A percentile compares a stretch with the other conserved stretches of the same genome.
These are phyloP conservation scores for Yarrowia sp. DNA, from an alignment of 805 yeast species.

Conservation along the genomic window DNA sequence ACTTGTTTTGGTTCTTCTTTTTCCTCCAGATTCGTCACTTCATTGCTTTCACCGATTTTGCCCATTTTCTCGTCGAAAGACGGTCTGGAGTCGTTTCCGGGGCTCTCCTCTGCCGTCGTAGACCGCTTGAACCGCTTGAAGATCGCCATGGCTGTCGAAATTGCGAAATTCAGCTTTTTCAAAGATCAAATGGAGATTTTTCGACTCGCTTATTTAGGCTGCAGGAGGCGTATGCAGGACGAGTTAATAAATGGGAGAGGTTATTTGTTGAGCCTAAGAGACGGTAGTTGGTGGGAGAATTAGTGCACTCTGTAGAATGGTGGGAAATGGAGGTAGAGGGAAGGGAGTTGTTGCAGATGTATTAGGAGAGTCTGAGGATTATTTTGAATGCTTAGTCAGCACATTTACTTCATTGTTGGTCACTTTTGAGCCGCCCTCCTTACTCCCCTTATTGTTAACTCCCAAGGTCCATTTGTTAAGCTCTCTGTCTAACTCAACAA, in stretches of 20 bases:
- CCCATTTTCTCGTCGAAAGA: background rate
- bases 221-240: background rate
- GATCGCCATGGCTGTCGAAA: background rate
- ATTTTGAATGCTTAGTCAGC: too few species aligned
- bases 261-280: background rate
- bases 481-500: too few species aligned
- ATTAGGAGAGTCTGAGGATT: too few species aligned
- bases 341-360: background rate
- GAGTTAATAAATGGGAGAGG: background rate
- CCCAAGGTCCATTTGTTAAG: too few species aligned
- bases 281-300: background rate
- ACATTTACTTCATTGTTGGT: too few species aligned
- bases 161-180: too few species aligned
- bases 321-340: background rate
- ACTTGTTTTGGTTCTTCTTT: too few species aligned
- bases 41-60: background rate
- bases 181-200: constrained; percentile 4
- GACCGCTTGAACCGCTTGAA: constrained; percentile 1
- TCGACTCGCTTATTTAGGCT: constrained; percentile 9
- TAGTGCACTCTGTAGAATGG: background rate
- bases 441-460: too few species aligned
- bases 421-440: too few species aligned
- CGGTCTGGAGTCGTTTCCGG: background rate
- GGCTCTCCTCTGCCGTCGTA: background rate
- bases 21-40: background rate